phyloP scores from a whole-genome alignment of 352 stramenopile genomes.

The Globisporangium splendens region DNA sequence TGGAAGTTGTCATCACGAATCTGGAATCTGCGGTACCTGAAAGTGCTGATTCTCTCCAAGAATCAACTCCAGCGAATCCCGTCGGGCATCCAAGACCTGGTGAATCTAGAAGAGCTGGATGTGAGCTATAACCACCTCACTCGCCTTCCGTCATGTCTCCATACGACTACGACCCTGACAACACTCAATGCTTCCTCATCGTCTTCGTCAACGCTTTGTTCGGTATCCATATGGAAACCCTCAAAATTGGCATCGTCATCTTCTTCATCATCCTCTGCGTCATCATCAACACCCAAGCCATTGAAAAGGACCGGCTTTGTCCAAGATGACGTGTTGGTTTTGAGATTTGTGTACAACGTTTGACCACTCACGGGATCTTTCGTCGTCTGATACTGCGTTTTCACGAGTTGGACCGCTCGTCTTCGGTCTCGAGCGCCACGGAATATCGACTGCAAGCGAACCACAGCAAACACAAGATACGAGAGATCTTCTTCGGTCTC shows the following conservation, averaged over 20 bases:
- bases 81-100: constrained; percentile 71
- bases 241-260: constrained; percentile 12
- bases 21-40: constrained; percentile 60
- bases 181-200: too few species aligned
- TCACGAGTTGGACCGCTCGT: constrained; percentile 24
- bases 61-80: constrained; percentile 59
- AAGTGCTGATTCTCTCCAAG: constrained; percentile 34
- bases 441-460: constrained; percentile 46
- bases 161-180: constrained; percentile 63
- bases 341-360: constrained; percentile 46
- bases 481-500: constrained; percentile 26
- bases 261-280: constrained; percentile 20
- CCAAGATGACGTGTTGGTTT: constrained; percentile 34
- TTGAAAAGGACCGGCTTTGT: constrained; percentile 33
- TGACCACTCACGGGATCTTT: constrained; percentile 28
- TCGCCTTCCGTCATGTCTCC: constrained; percentile 57
- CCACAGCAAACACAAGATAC: constrained; percentile 42
- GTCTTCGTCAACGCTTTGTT: constrained; percentile 18
- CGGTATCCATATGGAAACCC: constrained; percentile 10
- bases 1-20: constrained; percentile 60
- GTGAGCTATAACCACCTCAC: constrained; percentile 58
- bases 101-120: constrained; percentile 47
- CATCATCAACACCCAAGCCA: constrained; percentile 22
- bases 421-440: constrained; percentile 34
- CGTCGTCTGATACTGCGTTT: constrained; percentile 32